Evolutionary conservation across 306 rosid species (phyloP), one percentile per base, ranked within the genome.

Genomic region (Vigna radiata): DNA sequence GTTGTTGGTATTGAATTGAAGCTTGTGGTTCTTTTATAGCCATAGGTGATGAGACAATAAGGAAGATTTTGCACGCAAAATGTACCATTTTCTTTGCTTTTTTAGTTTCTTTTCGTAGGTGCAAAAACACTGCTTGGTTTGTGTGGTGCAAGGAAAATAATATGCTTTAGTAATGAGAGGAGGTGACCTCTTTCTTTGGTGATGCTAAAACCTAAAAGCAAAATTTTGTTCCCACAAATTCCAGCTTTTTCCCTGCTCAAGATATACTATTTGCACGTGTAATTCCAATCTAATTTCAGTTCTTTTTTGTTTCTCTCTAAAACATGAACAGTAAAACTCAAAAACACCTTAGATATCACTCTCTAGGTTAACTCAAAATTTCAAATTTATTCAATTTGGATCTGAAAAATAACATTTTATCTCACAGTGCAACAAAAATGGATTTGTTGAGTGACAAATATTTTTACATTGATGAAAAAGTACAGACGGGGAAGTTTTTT

Each of bases 61-160:
- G 37, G 36, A 62, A 73, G 56, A 48, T 16, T 41, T 50, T 52
- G 36, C 81, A 68, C 50, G 48, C 74, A 61, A 61, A 60, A 59
- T 27, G 1, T 27, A 27, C 54, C 15, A 61, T 76, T 69, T 52
- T 16, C 12, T 33, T 71, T 31, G 55, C 61, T 55, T 77, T 67
- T 19, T 79, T 79, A n/a, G 71, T 79, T 83, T 69, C 83, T 83
- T 83, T 79, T 83, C 83, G 64, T 79, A 68, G 8, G 66, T 60
- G 39, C 65, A 83, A 73, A 74, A 73, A 68, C 83, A 58, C 10
- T 78, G 11, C 31, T 29, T 78, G 10, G 17, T 21, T 66, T 63
- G 39, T 82, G 2, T 55, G 47, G 49, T 49, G 68, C 73, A 78
- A 83, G 81, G 75, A 68, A 74, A 64, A 82, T 71, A 82, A 59